These are phyloP conservation scores for Phlebopus sp. DNA, from an alignment of 1,284 basidiomycete species.

Conservation along the genomic window DNA sequence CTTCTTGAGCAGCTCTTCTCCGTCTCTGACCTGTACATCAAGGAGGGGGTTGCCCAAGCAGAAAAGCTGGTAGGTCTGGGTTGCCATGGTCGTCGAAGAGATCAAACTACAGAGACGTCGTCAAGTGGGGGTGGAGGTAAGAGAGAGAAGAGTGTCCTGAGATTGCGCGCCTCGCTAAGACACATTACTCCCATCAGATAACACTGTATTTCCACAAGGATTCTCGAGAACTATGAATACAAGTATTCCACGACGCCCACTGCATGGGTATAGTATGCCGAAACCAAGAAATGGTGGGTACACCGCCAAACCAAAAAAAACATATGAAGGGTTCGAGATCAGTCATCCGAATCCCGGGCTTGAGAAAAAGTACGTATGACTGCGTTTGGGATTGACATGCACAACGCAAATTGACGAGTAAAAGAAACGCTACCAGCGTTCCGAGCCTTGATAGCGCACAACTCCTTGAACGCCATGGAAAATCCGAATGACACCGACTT, in stretches of 20 bases:
- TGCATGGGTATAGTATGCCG: neutral
- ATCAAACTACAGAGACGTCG: conserved; percentile 7
- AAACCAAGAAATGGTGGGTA: neutral
- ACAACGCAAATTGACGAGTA: conserved; percentile 25
- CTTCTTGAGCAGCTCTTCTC: conserved; percentile 84
- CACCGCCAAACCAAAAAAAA: neutral
- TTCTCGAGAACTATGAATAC: neutral
- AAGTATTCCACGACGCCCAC: neutral
- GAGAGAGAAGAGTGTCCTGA: conserved; percentile 5
- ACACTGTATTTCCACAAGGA: neutral
- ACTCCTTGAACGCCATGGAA: conserved; percentile 41
- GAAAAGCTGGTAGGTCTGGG: conserved; percentile 55
- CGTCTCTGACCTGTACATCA: conserved; percentile 85
- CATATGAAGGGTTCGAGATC: neutral
- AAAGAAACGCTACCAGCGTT: conserved; percentile 29
- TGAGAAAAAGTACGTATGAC: conserved; percentile 24
- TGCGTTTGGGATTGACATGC: conserved; percentile 18
- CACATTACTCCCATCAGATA: conserved; percentile 3
- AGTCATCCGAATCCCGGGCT: conserved; percentile 6
- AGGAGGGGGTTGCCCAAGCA: conserved; percentile 89
- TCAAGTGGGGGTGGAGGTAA: conserved; percentile 7
- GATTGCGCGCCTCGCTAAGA: neutral
- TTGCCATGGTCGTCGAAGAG: conserved; percentile 11
- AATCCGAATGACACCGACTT: conserved; percentile 38
- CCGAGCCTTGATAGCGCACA: conserved; percentile 50